A percentile compares a stretch with the other conserved stretches of the same genome.
Evolutionary conservation across 1,284 basidiomycete species (phyloP).

Genomic region (Coriolopsis trogii): DNA sequence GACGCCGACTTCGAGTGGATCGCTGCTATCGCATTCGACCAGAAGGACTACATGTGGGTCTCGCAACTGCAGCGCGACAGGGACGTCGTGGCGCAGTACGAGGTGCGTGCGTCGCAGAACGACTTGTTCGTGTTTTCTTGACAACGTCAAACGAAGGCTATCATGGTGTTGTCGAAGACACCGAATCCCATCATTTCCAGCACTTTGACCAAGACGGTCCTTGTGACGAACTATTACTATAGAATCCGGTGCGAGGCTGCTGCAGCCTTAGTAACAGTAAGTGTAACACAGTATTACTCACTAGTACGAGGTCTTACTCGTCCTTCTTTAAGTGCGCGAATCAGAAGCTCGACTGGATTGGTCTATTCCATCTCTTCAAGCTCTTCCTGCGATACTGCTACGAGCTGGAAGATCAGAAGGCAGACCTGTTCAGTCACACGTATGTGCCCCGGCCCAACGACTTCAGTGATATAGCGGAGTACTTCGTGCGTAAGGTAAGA

Average conservation of each 20-base stretch:
- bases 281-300: slow-evolving; percentile 57
- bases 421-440: slow-evolving; percentile 82
- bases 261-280: slow-evolving; percentile 80
- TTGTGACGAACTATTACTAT: slow-evolving; percentile 96
- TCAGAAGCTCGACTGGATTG: slow-evolving; percentile 80
- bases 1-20: slow-evolving; percentile 99
- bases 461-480: slow-evolving; percentile 90
- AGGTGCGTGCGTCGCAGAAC: slow-evolving; percentile 57
- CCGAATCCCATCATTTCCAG: slow-evolving; percentile 92
- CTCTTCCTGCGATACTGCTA: slow-evolving; percentile 94
- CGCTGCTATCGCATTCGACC: slow-evolving; percentile 88
- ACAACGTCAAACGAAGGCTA: slow-evolving; percentile 59
- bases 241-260: slow-evolving; percentile 97
- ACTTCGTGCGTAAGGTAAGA: slow-evolving; percentile 90
- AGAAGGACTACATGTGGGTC: slow-evolving; percentile 99
- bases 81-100: slow-evolving; percentile 97
- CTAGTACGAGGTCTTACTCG: slow-evolving; percentile 68
- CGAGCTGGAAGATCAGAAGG: slow-evolving; percentile 75
- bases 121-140: neutral
- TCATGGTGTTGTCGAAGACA: slow-evolving; percentile 80
- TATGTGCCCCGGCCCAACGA: slow-evolving; percentile 94
- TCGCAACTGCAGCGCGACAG: slow-evolving; percentile 95
- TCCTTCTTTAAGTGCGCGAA: slow-evolving; percentile 71
- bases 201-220: slow-evolving; percentile 88
- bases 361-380: slow-evolving; percentile 95